Conservation (phyloP, 2,329 filamentous ascomycete genomes). For the Plectosphaerella plurivora region DNA sequence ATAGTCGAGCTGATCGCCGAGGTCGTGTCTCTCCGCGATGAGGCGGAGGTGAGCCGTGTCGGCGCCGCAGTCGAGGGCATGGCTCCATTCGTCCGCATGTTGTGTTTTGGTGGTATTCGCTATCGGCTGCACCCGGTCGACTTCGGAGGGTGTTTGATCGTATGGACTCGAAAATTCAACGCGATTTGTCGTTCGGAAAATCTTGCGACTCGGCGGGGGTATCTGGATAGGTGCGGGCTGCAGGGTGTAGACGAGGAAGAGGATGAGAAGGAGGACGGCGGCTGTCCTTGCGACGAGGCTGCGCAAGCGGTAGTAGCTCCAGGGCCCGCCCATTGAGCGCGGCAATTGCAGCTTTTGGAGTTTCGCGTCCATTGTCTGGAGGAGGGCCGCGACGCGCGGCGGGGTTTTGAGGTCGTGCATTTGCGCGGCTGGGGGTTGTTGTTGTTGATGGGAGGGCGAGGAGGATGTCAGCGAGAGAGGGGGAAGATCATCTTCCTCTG, state of each 20-base stretch:
- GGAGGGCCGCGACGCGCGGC: too few relatives aligned
- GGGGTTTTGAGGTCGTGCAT: constrained; percentile 22
- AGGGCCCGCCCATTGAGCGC: too few relatives aligned
- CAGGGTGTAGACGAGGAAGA: constrained; percentile 36
- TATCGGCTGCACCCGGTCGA: neutral
- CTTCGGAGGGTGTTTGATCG: constrained; percentile 24
- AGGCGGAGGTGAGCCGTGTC: constrained; percentile 40
- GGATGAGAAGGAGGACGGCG: constrained; percentile 35
- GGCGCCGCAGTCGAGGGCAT: constrained; percentile 44
- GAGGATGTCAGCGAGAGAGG: too few relatives aligned
- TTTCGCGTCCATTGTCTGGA: too few relatives aligned
- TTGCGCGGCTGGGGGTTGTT: constrained; percentile 7
- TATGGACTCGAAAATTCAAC: constrained; percentile 12
- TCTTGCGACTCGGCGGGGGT: constrained; percentile 26
- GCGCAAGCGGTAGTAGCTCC: constrained; percentile 36
- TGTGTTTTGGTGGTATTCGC: neutral
- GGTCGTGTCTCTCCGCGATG: constrained; percentile 40
- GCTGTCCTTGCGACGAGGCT: constrained; percentile 42
- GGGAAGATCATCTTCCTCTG: too few relatives aligned
- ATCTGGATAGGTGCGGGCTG: constrained; percentile 34
- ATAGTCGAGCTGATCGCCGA: constrained; percentile 50
- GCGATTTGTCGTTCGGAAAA: constrained; percentile 2
- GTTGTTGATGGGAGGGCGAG: too few relatives aligned
- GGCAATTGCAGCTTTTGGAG: too few relatives aligned
- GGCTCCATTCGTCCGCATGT: constrained; percentile 13